Evolutionary conservation across 495 filamentous ascomycete species (phyloP), one percentile per base, ranked within the genome.

Genomic region (Oleoguttula mirabilis): DNA sequence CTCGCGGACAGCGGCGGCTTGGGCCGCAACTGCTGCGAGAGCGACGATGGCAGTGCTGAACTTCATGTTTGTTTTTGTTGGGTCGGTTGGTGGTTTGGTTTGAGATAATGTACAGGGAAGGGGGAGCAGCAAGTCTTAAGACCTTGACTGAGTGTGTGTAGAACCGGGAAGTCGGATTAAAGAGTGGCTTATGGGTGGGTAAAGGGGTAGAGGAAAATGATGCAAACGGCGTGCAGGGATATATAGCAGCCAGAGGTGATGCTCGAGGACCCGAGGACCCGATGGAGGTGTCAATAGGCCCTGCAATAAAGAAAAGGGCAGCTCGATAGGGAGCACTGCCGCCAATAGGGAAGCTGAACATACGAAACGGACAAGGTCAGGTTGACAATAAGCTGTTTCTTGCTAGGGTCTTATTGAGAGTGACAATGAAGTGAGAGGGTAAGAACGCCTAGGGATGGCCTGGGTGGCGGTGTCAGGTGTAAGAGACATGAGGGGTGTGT

Each of bases 21-120:
- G 45, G 23, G 32, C 36, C 7, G 45, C 32, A 17, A 42, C 27
- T 17, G 45, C 38, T 30, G 25, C 31, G 16, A 48, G 16, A n/a
- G 39, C 38, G 17, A 48, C 16, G 38, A 42, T 19, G 23, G 36
- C 23, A 1, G 20, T 22, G 28, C 12, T 19, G 45, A 48, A 48
- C 45, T 48, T 48, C 45, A 48, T 48, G 45, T 20, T 42, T 35
- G 16, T 36, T 45, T 32, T 19, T 45, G 35, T 40, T 39, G 4
- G 34, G 27, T 7, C 39, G 21, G 41, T 25, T 16, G 17, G 39
- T 16, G 25, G 24, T 6, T 41, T 42, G 16, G 30, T 10, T 22
- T 47, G 35, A 23, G 21, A 22, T 40, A 8, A 11, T 34, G 28
- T 2, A 17, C 17, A 39, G 2, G 41, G 3, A 32, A 24, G 41